Conservation (phyloP, 208 protist genomes). For the Novymonas esmeraldas region DNA sequence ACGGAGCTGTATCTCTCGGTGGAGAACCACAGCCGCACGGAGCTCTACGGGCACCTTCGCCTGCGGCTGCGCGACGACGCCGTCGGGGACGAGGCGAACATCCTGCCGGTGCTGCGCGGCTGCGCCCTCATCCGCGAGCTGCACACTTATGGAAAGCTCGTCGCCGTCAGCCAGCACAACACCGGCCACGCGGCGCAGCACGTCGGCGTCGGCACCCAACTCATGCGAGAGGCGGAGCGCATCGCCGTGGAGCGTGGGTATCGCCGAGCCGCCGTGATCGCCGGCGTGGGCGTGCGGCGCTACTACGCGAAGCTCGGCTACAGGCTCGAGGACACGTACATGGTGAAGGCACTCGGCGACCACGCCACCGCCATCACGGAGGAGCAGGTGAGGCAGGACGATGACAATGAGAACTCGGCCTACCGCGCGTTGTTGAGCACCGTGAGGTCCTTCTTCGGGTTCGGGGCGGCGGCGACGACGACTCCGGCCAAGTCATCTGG, state of each 20-base stretch:
- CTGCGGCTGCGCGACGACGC: slow-evolving; percentile 83
- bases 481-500: too few relatives aligned
- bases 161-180: slow-evolving; percentile 73
- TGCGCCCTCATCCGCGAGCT: slow-evolving; percentile 98
- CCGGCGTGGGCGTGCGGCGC: slow-evolving; percentile 97
- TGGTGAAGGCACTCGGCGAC: slow-evolving; percentile 73
- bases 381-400: slow-evolving; percentile 74
- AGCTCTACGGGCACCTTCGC: slow-evolving; percentile 89
- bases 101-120: slow-evolving; percentile 91
- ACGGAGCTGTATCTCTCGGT: slow-evolving; percentile 89
- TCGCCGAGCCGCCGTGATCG: slow-evolving; percentile 95
- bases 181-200: slow-evolving; percentile 96
- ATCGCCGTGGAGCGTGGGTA: slow-evolving; percentile 94
- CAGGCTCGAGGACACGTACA: slow-evolving; percentile 82
- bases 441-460: slow-evolving; percentile 66
- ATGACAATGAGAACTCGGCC: slow-evolving; percentile 77
- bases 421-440: slow-evolving; percentile 43
- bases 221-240: slow-evolving; percentile 98
- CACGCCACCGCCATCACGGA: slow-evolving; percentile 62
- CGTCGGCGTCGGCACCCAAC: slow-evolving; percentile 96
- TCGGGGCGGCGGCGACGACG: slow-evolving; percentile 11
- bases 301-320: slow-evolving; percentile 99
- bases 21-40: slow-evolving; percentile 75
- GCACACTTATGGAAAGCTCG: slow-evolving; percentile 96
- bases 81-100: slow-evolving; percentile 38